Conservation (phyloP, 371 early-diverging fungal species). For the Smittium mucronatum region DNA sequence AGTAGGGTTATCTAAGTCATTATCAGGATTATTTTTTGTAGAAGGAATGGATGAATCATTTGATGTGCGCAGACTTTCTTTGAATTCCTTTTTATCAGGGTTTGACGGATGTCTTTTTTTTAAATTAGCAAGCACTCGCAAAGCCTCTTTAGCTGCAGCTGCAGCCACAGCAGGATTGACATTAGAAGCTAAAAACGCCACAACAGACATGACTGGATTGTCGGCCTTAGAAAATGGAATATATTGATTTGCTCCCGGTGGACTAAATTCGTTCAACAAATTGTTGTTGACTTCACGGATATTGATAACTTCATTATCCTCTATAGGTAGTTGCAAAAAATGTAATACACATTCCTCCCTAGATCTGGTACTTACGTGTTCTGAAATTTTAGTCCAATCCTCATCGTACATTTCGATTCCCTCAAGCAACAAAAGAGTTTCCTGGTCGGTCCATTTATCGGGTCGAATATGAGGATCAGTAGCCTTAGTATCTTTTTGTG, state of each 20-base stretch:
- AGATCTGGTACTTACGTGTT: constrained; percentile 84
- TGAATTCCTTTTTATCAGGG: constrained; percentile 12
- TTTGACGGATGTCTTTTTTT: constrained; percentile 6
- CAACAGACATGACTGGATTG: constrained; percentile 92
- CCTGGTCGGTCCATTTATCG: constrained; percentile 86
- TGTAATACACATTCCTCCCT: constrained; percentile 89
- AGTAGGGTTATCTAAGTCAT: constrained; percentile 13
- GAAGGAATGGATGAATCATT: constrained; percentile 11
- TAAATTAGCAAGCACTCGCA: constrained; percentile 35
- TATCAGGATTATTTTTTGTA: constrained; percentile 15
- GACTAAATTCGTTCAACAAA: neutral
- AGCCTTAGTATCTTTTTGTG: constrained; percentile 12
- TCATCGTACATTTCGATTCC: constrained; percentile 92
- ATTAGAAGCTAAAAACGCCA: constrained; percentile 84
- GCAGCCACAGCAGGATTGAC: constrained; percentile 86
- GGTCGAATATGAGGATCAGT: constrained; percentile 10
- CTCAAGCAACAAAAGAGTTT: constrained; percentile 84
- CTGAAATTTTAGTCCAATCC: constrained; percentile 90
- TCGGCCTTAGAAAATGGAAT: constrained; percentile 76
- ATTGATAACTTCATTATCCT: constrained; percentile 41
- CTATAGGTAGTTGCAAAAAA: constrained; percentile 92
- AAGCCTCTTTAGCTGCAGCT: constrained; percentile 68
- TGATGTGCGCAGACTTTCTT: no score
- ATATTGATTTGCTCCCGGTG: constrained; percentile 27
- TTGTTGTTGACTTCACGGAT: constrained; percentile 17